Evolutionary conservation across 1,284 basidiomycete genomes (phyloP), one percentile per base, ranked within the genome.

Genomic region (Cystobasidium pallidum): DNA sequence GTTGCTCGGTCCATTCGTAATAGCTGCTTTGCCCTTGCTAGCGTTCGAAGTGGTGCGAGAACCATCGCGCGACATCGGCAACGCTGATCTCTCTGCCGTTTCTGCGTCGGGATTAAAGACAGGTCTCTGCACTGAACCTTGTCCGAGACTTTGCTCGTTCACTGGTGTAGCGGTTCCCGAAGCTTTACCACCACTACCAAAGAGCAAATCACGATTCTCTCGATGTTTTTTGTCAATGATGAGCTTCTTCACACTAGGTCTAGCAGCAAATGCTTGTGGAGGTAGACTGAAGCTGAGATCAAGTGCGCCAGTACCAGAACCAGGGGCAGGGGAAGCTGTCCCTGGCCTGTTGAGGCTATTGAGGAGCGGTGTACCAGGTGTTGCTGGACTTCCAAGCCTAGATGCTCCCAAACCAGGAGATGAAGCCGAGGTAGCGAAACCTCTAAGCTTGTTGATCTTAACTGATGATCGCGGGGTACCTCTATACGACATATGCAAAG

Each of bases 201-300:
- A 71, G 8, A 71, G 59, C 17, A 63, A 57, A 34, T 63, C 61
- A 17, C 30, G 24, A 39, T 57, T 58, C 36, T 58, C 68, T 13
- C 54, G 59, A 30, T 71, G 54, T 59, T 80, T 82, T 80, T 89
- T 91, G 79, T 94, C 90, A 70, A 98, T 82, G 47, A 94, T 89
- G 66, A 99, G 86, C 81, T 96, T 95, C 85, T 98, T 99, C 74
- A 97, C 92, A 80, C 91, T 96, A 71, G 89, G 87, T 47, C 90
- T 86, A 26, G 76, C 89, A 84, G 78, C 88, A 83, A 79, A 93
- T 82, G 83, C 90, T 75, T 85, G 83, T 21, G 84, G 83, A 19
- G 80, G 81, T 10, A 84, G 79, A 0, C 81, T 76, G 41, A 78
- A 80, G 78, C 73, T 70, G 45, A 78, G 75, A 6, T 74, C 77